Evolutionary conservation across 176 grass and related monocot species (phyloP), one percentile per base, ranked within the genome.

Genomic region (Paspalum notatum): DNA sequence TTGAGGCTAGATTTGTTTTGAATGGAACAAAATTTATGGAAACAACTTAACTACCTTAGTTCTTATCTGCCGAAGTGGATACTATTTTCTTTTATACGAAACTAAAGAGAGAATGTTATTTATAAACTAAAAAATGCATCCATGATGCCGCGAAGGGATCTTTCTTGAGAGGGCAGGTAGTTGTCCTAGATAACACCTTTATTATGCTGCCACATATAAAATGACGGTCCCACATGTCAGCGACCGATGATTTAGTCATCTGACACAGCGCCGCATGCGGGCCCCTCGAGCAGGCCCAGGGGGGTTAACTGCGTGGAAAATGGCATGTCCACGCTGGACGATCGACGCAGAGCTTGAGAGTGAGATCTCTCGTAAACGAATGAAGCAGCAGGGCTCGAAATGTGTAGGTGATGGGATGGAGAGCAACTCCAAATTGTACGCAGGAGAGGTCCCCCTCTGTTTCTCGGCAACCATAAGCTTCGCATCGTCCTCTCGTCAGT

Each of bases 361-460:
- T 41, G 76, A 86, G 40, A 78, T 41, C 13, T 51, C 56, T 12
- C 18, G 17, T 3, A 57, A 39, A 39, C 12, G 47, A 75, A 37
- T 11, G 13, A 65, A 18, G 40, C 39, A 64, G 73, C 62, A 10
- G 0, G 51, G 12, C 0, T 12, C n/a, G 80, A 48, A 16, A 66
- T 58, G 26, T 57, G 64, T 71, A 45, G 16, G 70, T 73, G 67
- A 54, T 46, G 20, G 20, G 52, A 25, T 45, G 20, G 46, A 77
- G 37, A 71, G 54, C 62, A 68, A 12, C n/a, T 45, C 45, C 22
- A 51, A 62, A 62, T n/a, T 32, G 27, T 48, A 66, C 47, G 45
- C n/a, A 56, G 82, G 76, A 80, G 62, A 49, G 48, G 82, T 89
- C 77, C 65, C 82, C 64, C 76, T 89, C 87, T 51, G 80, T 77